Evolutionary conservation across 768 basidiomycete species (phyloP), one percentile per base, ranked within the genome.

Genomic region (Piloderma croceum): DNA sequence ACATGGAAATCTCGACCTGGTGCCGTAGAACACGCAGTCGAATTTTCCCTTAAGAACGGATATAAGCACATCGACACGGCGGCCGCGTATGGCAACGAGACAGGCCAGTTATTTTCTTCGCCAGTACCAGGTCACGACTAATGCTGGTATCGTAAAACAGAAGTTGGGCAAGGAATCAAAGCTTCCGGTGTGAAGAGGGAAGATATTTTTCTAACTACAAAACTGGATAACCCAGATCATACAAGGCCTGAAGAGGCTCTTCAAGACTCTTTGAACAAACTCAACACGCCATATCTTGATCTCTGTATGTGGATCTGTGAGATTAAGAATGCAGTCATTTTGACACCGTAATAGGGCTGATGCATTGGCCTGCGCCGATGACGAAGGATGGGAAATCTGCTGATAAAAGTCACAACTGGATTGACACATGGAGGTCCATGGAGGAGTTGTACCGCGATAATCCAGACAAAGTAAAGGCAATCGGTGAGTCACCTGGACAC

Each of bases 361-460:
- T 88, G 73, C 85, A 88, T 62, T 88, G 85, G 87, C 89, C 88
- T 11, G 77, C 82, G 15, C 81, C 86, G 24, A 76, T 86, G 76
- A 76, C 73, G 9, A 49, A 51, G 31, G 76, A 76, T 43, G 67
- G 67, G 37, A 64, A 67, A 42, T n/a, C n/a, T 27, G 67, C 79
- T 6, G 77, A 83, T 51, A 74, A 68, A 52, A 65, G 56, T 13
- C 60, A 67, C 27, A 29, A 77, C 53, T 84, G 85, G 77, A 62
- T 81, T 34, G 73, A 90, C 50, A 86, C 87, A 22, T 91, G 88
- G 88, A 79, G 78, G 52, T 58, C 63, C 38, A 83, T 91, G 79
- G 86, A 83, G 57, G 73, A 70, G 46, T 56, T 90, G 11, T 71
- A 75, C 65, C 71, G 74, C 54, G 71, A 63, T n/a, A 51, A 81